Percentiles rank a stretch among this genome's conserved stretches.
Conservation (phyloP, 2,329 filamentous ascomycete genomes). For the Incumbomyces delicatus region DNA sequence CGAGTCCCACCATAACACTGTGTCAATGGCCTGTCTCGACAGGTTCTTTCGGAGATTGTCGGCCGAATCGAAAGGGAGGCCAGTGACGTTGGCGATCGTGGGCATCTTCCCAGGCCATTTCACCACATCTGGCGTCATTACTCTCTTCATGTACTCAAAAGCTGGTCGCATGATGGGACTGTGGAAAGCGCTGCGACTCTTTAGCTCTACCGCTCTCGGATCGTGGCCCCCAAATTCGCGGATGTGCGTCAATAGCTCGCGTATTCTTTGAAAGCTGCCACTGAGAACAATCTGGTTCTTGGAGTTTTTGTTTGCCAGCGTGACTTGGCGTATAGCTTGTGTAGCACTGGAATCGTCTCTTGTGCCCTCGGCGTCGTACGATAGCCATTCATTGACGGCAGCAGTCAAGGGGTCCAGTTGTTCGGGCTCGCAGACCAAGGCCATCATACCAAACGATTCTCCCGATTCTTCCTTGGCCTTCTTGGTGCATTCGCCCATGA, state of each 20-base stretch:
- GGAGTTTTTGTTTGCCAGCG: constrained; percentile 88
- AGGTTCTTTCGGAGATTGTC: constrained; percentile 69
- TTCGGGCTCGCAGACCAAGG: constrained; percentile 75
- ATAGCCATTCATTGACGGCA: constrained; percentile 70
- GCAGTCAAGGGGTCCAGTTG: constrained; percentile 60
- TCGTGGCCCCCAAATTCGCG: constrained; percentile 86
- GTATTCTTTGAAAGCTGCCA: constrained; percentile 74
- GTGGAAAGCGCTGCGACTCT: constrained; percentile 84
- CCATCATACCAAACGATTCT: constrained; percentile 88
- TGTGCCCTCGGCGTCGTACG: constrained; percentile 53
- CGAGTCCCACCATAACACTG: constrained; percentile 88
- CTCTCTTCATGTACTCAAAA: constrained; percentile 58
- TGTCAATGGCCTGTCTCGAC: constrained; percentile 77
- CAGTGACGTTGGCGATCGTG: constrained; percentile 80
- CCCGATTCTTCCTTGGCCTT: constrained; percentile 57
- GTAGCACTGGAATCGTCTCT: constrained; percentile 58
- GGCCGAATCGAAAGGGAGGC: constrained; percentile 62
- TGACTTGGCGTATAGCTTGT: constrained; percentile 73
- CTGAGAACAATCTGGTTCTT: constrained; percentile 94
- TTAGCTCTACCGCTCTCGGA: constrained; percentile 74
- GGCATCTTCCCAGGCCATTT: constrained; percentile 65
- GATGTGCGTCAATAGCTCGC: constrained; percentile 70
- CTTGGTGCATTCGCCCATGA: constrained; percentile 69
- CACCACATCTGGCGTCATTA: constrained; percentile 56
- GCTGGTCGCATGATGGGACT: constrained; percentile 86